A percentile compares a stretch with the other conserved stretches of the same genome.
Conservation (phyloP, 73 alveolate genomes). For the Paramecium caudatum region DNA sequence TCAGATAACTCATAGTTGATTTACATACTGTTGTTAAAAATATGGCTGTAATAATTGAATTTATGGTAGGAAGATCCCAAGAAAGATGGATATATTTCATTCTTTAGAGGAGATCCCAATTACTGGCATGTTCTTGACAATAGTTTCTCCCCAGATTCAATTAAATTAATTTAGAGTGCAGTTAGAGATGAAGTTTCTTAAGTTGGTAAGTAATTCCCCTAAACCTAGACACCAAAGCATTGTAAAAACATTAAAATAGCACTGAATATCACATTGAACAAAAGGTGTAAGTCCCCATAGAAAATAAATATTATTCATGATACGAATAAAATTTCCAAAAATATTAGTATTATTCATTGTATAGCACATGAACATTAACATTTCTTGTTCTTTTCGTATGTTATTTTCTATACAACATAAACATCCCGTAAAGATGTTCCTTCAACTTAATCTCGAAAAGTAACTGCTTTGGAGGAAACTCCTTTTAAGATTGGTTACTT, state of each 20-base stretch:
- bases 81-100: conserved; percentile 20
- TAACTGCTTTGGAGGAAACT: conserved; percentile 14
- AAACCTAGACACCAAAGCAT: conserved; percentile 48
- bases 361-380: conserved; percentile 50
- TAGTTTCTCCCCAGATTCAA: conserved; percentile 34
- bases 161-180: conserved; percentile 23
- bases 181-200: conserved; percentile 44
- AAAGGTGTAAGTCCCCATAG: conserved; percentile 20
- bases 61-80: background rate
- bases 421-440: conserved; percentile 1
- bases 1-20: conserved; percentile 50
- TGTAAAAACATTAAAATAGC: background rate
- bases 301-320: conserved; percentile 61
- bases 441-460: conserved; percentile 57
- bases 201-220: background rate
- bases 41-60: background rate
- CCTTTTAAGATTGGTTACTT: conserved; percentile 59
- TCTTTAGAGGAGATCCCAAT: conserved; percentile 60
- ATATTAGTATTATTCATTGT: conserved; percentile 36
- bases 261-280: conserved; percentile 41
- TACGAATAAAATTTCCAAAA: background rate
- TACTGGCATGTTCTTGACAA: conserved; percentile 65
- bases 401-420: background rate
- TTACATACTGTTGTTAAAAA: background rate
- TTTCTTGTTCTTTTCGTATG: conserved; percentile 24